A percentile compares a stretch with the other conserved stretches of the same genome.
Conservation (phyloP, 2,329 filamentous ascomycete genomes). For the Cordyceps fumosorosea region DNA sequence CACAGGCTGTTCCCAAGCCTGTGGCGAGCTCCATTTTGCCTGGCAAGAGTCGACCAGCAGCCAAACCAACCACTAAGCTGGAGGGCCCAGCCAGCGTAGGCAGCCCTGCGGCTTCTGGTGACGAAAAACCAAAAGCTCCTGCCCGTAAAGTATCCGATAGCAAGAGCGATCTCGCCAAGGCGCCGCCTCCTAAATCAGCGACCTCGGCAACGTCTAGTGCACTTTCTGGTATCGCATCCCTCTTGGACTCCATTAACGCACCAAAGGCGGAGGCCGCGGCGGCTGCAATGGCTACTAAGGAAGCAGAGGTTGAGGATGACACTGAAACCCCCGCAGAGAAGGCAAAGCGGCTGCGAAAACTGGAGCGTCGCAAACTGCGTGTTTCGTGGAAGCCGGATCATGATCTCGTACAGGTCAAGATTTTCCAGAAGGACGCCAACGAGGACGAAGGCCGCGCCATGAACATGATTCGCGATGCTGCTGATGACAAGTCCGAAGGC, state of each 20-base stretch:
- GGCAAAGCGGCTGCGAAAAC: constrained; percentile 62
- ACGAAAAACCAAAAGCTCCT: constrained; percentile 25
- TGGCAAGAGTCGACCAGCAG: constrained; percentile 39
- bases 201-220: constrained; percentile 28
- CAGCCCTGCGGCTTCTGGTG: constrained; percentile 20
- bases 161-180: constrained; percentile 21
- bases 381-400: constrained; percentile 65
- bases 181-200: constrained; percentile 21
- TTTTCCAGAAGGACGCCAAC: constrained; percentile 65
- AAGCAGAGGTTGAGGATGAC: constrained; percentile 39
- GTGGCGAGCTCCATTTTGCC: constrained; percentile 28
- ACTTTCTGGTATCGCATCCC: constrained; percentile 45
- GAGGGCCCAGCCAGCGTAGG: constrained; percentile 22
- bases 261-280: constrained; percentile 33
- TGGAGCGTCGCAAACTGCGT: constrained; percentile 61
- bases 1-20: constrained; percentile 24
- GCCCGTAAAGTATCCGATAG: constrained; percentile 7
- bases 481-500: constrained; percentile 66
- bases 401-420: constrained; percentile 58
- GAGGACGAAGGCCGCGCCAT: constrained; percentile 63
- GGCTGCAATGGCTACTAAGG: constrained; percentile 39
- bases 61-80: constrained; percentile 36
- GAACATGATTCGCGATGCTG: constrained; percentile 64
- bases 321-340: constrained; percentile 63
- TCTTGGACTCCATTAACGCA: constrained; percentile 45